Evolutionary conservation across 768 basidiomycete genomes (phyloP).

Genomic region (Exidia glandulosa): DNA sequence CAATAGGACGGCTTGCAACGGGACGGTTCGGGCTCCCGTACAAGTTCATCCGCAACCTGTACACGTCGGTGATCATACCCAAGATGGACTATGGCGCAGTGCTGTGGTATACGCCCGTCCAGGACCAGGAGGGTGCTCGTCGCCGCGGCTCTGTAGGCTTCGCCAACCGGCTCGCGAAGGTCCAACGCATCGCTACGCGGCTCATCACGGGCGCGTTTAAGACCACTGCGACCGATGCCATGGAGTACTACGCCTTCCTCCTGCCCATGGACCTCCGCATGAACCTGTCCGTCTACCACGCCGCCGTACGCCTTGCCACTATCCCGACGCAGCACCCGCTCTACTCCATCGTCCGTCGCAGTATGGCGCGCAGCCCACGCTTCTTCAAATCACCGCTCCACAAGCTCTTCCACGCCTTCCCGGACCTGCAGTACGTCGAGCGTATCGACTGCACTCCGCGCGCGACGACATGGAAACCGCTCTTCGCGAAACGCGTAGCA

Average conservation of each 20-base stretch:
- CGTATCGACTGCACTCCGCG: background rate
- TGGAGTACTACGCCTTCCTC: slow-evolving; percentile 2
- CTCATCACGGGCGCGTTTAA: background rate
- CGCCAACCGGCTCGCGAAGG: background rate
- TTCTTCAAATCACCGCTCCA: background rate
- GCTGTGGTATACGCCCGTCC: background rate
- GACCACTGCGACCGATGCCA: background rate
- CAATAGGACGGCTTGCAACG: background rate
- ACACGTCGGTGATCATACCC: background rate
- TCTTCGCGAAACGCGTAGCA: background rate
- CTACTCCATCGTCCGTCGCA: background rate
- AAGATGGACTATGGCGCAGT: background rate
- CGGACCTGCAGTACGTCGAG: background rate
- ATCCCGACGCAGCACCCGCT: background rate
- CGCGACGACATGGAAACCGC: background rate
- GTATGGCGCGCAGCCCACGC: background rate
- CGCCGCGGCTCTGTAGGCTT: background rate
- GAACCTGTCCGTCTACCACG: background rate
- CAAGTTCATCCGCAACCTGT: background rate
- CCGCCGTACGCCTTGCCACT: background rate
- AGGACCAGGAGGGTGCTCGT: too few species aligned
- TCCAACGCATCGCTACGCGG: background rate
- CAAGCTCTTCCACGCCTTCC: background rate
- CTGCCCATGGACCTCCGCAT: background rate
- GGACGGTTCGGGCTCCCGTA: background rate